A percentile compares a stretch with the other conserved stretches of the same genome.
phyloP scores from a whole-genome alignment of 768 basidiomycete genomes.

The Termitomyces sp. region DNA sequence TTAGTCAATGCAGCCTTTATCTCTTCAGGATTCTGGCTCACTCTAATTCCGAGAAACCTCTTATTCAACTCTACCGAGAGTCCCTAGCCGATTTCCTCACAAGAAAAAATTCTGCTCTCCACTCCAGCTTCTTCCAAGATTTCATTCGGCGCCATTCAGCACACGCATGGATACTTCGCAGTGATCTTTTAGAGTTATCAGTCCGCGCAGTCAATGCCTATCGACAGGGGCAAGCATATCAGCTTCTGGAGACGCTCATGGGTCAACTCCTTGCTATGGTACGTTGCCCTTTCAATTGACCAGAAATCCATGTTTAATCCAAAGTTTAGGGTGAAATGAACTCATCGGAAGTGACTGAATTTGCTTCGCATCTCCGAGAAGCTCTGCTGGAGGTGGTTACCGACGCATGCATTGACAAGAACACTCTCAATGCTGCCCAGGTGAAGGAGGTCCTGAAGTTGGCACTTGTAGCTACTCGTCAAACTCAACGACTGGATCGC shows the following conservation, averaged over 20 bases:
- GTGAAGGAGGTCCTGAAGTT: constrained; percentile 80
- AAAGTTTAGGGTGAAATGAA: constrained; percentile 19
- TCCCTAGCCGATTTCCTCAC: constrained; percentile 76
- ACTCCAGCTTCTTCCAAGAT: constrained; percentile 72
- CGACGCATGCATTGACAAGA: constrained; percentile 44
- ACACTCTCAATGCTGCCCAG: constrained; percentile 53
- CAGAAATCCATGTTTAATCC: constrained; percentile 1
- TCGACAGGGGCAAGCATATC: constrained; percentile 70
- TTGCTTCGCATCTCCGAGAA: constrained; percentile 48
- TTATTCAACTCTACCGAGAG: constrained; percentile 53
- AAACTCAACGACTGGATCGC: constrained; percentile 47
- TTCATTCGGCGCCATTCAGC: constrained; percentile 65
- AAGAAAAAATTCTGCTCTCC: constrained; percentile 77
- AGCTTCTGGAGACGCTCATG: constrained; percentile 64
- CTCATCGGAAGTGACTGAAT: constrained; percentile 39
- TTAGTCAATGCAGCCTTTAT: constrained; percentile 71
- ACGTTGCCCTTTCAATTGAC: constrained; percentile 15
- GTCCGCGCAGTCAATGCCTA: constrained; percentile 70
- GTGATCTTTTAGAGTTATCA: constrained; percentile 53
- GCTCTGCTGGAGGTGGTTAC: constrained; percentile 45
- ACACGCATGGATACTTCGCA: constrained; percentile 62
- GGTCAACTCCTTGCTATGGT: constrained; percentile 50
- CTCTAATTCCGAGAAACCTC: constrained; percentile 38
- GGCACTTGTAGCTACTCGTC: constrained; percentile 59
- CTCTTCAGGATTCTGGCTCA: constrained; percentile 49